Evolutionary conservation across 78 protist species (phyloP).

Genomic region (Guillardia theta): DNA sequence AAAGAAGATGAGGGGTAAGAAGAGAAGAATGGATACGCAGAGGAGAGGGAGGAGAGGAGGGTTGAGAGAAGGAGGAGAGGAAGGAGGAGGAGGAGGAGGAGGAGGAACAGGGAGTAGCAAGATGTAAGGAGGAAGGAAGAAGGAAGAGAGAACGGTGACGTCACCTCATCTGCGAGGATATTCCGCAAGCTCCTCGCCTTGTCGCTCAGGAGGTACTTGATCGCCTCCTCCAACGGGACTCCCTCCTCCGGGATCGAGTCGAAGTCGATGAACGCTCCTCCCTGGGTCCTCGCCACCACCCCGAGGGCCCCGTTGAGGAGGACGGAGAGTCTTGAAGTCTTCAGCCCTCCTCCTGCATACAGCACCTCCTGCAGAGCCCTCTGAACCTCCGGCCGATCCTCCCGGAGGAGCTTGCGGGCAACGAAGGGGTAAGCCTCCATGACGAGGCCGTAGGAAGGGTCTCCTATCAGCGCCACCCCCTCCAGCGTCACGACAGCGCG

Average conservation of each 20-base stretch:
- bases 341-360: neutral
- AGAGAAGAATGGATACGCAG: neutral
- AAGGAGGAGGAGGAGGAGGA: neutral
- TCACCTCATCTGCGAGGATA: neutral
- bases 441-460: conserved; percentile 1
- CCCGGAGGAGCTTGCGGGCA: conserved; percentile 51
- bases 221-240: neutral
- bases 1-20: neutral
- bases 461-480: conserved; percentile 38
- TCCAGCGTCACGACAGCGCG: conserved; percentile 54
- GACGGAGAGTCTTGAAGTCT: neutral
- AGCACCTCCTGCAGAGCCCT: conserved; percentile 42
- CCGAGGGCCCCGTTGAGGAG: conserved; percentile 49
- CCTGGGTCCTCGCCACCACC: conserved; percentile 19
- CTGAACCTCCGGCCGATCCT: conserved; percentile 46
- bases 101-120: neutral
- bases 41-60: neutral
- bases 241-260: conserved; percentile 53
- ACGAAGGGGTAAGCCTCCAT: conserved; percentile 57
- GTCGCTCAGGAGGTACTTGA: neutral
- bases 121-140: neutral
- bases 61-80: neutral
- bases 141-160: neutral
- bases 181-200: neutral
- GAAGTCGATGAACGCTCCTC: conserved; percentile 50